Evolutionary conservation across 1,139 yeast genomes (phyloP), one percentile per base, ranked within the genome.

Genomic region (Candida dubliniensis): DNA sequence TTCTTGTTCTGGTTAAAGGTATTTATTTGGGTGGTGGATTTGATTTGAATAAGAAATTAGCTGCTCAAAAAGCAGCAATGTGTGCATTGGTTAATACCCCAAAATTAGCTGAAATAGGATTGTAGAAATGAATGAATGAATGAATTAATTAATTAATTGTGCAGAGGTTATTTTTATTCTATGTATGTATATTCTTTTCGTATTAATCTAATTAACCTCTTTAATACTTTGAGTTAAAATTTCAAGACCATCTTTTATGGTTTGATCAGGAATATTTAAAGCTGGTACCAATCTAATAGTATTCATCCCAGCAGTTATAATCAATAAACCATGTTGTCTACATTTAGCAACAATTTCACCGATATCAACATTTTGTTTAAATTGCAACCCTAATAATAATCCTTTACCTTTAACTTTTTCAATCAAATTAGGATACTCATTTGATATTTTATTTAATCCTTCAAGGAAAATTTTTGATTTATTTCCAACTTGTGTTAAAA

Each of bases 241-340:
- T 13, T 71, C 74, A 45, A 91, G 66, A 23, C 98, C 99, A 53
- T 80, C 78, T 34, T 74, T 73, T 41, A 89, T 80, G 36, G 77
- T 79, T 25, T 80, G 82, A 44, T 84, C 81, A 27, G 83, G 85
- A 49, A 90, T 89, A 55, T 87, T 90, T 61, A 93, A 76, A 3
- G 99, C 95, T 18, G 99, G 99, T 18, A 93, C 95, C 49, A 93
- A 74, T 66, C 99, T 80, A 41, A 93, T 69, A 5, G 95, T 93
- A 60, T 90, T 90, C 59, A 84, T 82, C 42, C 98, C 99, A 11
- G 97, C 96, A 36, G 96, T 85, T 47, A 93, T 87, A 26, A 90
- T 79, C 50, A 93, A 69, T 49, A 93, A 70, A 1, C 98, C 98
- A 49, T 81, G 69, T 42, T 87, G 86, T 59, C 95, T 78, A 38